These are phyloP conservation scores for Cordyceps fumosorosea DNA, from an alignment of 2,329 filamentous ascomycete species.

Conservation along the genomic window DNA sequence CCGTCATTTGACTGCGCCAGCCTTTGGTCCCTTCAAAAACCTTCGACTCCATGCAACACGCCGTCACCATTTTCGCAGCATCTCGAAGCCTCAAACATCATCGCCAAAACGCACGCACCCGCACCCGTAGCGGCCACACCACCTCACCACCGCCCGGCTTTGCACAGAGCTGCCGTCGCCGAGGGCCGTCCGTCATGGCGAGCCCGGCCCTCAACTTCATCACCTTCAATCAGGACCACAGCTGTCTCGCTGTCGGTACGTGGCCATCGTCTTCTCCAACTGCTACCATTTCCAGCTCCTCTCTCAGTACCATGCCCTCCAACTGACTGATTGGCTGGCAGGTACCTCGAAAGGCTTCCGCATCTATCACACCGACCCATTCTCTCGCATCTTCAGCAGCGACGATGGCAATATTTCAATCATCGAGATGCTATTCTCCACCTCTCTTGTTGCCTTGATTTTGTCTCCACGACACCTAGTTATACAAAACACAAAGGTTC, in stretches of 20 bases:
- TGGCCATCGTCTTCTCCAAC: no score
- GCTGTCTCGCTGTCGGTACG: slow-evolving; percentile 86
- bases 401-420: slow-evolving; percentile 93
- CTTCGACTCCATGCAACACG: background rate
- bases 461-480: slow-evolving; percentile 86
- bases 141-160: background rate
- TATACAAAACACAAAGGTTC: slow-evolving; percentile 94
- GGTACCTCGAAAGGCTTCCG: slow-evolving; percentile 91
- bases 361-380: slow-evolving; percentile 94
- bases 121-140: background rate
- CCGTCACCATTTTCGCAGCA: background rate
- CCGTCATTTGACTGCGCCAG: slow-evolving; percentile 6
- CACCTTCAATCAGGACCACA: slow-evolving; percentile 98
- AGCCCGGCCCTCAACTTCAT: slow-evolving; percentile 86
- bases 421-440: slow-evolving; percentile 98
- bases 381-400: slow-evolving; percentile 89
- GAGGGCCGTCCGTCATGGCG: slow-evolving; percentile 45
- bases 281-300: background rate
- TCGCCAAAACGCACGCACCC: slow-evolving; percentile 1
- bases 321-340: slow-evolving; percentile 27
- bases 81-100: slow-evolving; percentile 3
- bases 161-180: slow-evolving; percentile 5
- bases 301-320: background rate
- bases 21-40: background rate
- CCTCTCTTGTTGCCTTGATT: slow-evolving; percentile 88